Percentiles rank a stretch among this genome's conserved stretches.
phyloP scores from a whole-genome alignment of 139 green algal species.

The Chlamydomonas schloesseri region DNA sequence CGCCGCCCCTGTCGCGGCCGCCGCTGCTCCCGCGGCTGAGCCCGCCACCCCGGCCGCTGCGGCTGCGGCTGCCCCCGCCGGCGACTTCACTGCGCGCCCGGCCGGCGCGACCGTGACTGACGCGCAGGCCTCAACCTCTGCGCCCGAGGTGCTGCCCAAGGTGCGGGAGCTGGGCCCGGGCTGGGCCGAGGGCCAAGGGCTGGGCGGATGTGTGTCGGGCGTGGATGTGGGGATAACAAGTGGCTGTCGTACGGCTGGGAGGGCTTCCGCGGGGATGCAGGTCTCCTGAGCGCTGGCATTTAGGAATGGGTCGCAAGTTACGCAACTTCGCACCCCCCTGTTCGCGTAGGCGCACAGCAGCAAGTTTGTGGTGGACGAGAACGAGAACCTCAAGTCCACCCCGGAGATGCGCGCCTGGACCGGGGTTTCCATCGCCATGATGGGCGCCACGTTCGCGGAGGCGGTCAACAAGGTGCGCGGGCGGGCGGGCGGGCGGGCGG shows the following conservation, averaged over 20 bases:
- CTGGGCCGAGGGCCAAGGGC: too few relatives aligned
- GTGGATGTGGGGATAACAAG: too few relatives aligned
- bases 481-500: neutral
- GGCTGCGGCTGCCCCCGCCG: neutral
- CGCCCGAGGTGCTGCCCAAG: too few relatives aligned
- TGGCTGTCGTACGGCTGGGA: too few relatives aligned
- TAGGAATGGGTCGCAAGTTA: too few relatives aligned
- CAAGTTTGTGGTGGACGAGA: constrained; percentile 70
- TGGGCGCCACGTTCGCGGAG: constrained; percentile 52
- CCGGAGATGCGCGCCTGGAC: constrained; percentile 69
- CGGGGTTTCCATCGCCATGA: constrained; percentile 60
- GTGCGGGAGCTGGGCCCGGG: too few relatives aligned
- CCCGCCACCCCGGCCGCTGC: neutral
- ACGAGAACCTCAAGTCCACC: constrained; percentile 62
- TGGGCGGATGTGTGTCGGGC: too few relatives aligned
- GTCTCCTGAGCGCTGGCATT: too few relatives aligned
- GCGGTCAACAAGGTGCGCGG: constrained; percentile 42
- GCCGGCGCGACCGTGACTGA: neutral
- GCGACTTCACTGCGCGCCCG: neutral
- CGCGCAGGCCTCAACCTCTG: neutral
- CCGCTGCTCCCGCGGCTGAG: neutral
- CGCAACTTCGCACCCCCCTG: too few relatives aligned
- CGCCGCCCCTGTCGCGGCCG: neutral
- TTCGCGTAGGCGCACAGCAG: neutral
- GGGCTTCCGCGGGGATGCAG: too few relatives aligned